Conservation (phyloP, 1,284 basidiomycete species). For the Ceratobasidium sp. region DNA sequence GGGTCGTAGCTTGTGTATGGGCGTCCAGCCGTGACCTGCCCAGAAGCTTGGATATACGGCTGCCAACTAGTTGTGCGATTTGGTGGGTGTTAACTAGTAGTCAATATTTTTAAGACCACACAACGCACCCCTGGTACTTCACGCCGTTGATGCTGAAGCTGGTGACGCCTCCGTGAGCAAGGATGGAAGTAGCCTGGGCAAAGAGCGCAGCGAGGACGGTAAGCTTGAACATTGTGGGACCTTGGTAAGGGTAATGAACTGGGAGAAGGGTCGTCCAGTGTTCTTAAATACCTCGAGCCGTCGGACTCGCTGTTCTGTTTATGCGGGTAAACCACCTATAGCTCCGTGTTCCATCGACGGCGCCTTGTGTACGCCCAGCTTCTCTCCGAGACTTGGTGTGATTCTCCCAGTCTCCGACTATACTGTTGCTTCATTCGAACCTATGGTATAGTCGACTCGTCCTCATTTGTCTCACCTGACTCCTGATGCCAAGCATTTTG, state of each 20-base stretch:
- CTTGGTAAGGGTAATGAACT: not conserved
- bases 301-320: too few relatives aligned
- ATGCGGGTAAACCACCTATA: too few relatives aligned
- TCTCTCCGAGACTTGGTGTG: not conserved
- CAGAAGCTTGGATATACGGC: slow-evolving; percentile 8
- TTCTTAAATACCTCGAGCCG: not conserved
- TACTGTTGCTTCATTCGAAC: not conserved
- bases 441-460: not conserved
- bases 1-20: slow-evolving; percentile 46
- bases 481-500: slow-evolving; percentile 5
- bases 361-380: not conserved
- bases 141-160: slow-evolving; percentile 3
- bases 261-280: too few relatives aligned
- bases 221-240: slow-evolving; percentile 1
- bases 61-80: not conserved
- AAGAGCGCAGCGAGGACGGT: slow-evolving; percentile 2
- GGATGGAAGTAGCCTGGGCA: slow-evolving; percentile 5
- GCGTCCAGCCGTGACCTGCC: slow-evolving; percentile 47
- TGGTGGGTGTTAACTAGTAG: not conserved
- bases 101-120: not conserved
- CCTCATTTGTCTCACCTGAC: slow-evolving; percentile 8
- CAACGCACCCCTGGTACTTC: slow-evolving; percentile 11
- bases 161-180: slow-evolving; percentile 12
- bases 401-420: not conserved
- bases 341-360: not conserved